Evolutionary conservation across 495 filamentous ascomycete species (phyloP).

Genomic region (Aspergillus olivimuriae): DNA sequence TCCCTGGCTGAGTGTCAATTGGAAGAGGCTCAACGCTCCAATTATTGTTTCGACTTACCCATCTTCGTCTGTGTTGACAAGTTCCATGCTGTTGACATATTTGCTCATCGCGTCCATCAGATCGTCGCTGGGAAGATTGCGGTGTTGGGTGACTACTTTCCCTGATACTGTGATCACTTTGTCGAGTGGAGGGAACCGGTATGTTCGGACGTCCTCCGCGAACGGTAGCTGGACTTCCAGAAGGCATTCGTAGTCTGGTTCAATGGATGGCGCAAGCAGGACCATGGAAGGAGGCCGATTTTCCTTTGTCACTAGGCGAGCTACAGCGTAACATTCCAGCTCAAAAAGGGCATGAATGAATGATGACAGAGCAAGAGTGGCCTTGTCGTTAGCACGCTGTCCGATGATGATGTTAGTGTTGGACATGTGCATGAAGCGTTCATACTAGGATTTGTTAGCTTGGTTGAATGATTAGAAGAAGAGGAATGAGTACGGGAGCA

Average conservation of each 20-base stretch:
- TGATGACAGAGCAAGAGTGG: conserved; percentile 77
- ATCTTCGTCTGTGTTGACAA: conserved; percentile 63
- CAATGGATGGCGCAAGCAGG: conserved; percentile 77
- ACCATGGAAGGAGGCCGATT: conserved; percentile 68
- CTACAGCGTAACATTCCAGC: conserved; percentile 79
- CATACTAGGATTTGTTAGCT: conserved; percentile 51
- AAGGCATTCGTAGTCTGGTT: conserved; percentile 78
- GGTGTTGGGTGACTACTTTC: conserved; percentile 74
- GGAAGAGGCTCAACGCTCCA: too few species aligned
- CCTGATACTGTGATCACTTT: conserved; percentile 85
- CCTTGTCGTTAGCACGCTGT: conserved; percentile 64
- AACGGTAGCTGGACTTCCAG: conserved; percentile 93
- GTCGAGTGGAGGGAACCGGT: conserved; percentile 86
- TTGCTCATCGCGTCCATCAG: conserved; percentile 75
- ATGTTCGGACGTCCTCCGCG: conserved; percentile 81
- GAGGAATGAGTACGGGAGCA: conserved; percentile 5
- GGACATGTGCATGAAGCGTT: conserved; percentile 79
- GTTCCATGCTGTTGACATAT: conserved; percentile 92
- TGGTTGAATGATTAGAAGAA: not conserved
- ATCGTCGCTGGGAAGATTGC: conserved; percentile 73
- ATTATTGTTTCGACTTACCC: conserved; percentile 46
- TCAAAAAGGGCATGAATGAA: conserved; percentile 85
- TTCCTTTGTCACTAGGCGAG: conserved; percentile 77
- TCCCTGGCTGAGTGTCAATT: conserved; percentile 39
- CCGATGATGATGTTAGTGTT: conserved; percentile 67